Percentiles rank a stretch among this genome's conserved stretches.
Conservation (phyloP, 164 flowering plant species). For the Tetrastigma voinierianum region DNA sequence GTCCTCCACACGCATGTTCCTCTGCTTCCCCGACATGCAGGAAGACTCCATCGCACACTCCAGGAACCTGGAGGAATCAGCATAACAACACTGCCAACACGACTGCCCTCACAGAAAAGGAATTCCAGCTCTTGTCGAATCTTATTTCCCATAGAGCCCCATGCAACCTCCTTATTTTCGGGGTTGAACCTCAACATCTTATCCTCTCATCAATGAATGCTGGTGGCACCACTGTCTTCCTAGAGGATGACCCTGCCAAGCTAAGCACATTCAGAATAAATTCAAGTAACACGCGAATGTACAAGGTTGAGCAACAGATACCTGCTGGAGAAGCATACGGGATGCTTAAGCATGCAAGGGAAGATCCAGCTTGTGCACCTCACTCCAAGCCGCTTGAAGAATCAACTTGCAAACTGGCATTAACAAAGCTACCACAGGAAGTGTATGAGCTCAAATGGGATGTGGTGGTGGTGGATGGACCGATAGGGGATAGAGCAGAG, state of each 20-base stretch:
- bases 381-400: constrained; percentile 19
- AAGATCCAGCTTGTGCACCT: constrained; percentile 44
- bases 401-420: constrained; percentile 60
- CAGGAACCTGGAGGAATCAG: not conserved
- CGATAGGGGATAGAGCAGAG: constrained; percentile 52
- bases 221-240: constrained; percentile 68
- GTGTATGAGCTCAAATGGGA: constrained; percentile 70
- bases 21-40: constrained; percentile 21
- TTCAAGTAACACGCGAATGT: constrained; percentile 29
- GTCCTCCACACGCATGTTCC: constrained; percentile 11
- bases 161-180: constrained; percentile 84
- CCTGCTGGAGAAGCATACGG: constrained; percentile 62
- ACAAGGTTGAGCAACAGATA: constrained; percentile 45
- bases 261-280: constrained; percentile 17
- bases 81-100: constrained; percentile 9
- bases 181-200: constrained; percentile 48
- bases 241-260: constrained; percentile 59
- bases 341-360: constrained; percentile 62
- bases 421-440: constrained; percentile 54
- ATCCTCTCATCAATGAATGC: constrained; percentile 48
- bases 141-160: constrained; percentile 54
- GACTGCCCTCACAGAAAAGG: constrained; percentile 45
- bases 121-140: constrained; percentile 42
- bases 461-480: constrained; percentile 82
- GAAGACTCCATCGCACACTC: constrained; percentile 2